Evolutionary conservation across 1,284 basidiomycete species (phyloP), one percentile per base, ranked within the genome.

Genomic region (Ustilago tritici): DNA sequence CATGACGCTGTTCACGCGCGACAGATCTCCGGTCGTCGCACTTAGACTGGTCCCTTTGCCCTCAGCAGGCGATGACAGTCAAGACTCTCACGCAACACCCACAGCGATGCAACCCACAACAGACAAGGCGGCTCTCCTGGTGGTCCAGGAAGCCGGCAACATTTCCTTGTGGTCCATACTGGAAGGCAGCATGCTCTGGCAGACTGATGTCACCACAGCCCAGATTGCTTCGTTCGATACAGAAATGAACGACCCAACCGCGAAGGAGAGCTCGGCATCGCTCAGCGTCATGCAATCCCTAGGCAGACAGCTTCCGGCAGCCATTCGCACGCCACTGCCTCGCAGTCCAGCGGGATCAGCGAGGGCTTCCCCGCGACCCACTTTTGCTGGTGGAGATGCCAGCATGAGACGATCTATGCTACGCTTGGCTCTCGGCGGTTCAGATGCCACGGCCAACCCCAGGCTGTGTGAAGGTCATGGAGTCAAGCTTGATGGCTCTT

Each of bases 111-210:
- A 46, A 11, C 59, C 35, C 19, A 56, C 53, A 10, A 12, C 34
- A 10, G 60, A 66, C 56, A 69, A 58, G 15, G 35, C 43, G 4
- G 66, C 59, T 40, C 35, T 80, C 23, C 38, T 75, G 3, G 65
- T 70, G 8, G 60, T 76, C 1, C 79, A 80, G 34, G 65, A 70
- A n/a, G 76, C 75, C 8, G 79, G 79, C 4, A 49, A 32, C 9
- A 56, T 78, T 34, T 73, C 68, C 0, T 12, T 73, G 15, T 80
- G 79, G 79, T 78, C 72, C 3, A 17, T 76, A 4, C 14, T 52
- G 7, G 70, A 72, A 43, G 79, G 69, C n/a, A 41, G 56, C 4
- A 56, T 65, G 52, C 50, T 72, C 35, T 74, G 71, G 70, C 61
- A 71, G 32, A 28, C 61, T 17, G 69, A 80, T n/a, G 47, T 80